These are phyloP conservation scores for Euphorbia lathyris DNA, from an alignment of 345 rosid genomes.

Conservation along the genomic window DNA sequence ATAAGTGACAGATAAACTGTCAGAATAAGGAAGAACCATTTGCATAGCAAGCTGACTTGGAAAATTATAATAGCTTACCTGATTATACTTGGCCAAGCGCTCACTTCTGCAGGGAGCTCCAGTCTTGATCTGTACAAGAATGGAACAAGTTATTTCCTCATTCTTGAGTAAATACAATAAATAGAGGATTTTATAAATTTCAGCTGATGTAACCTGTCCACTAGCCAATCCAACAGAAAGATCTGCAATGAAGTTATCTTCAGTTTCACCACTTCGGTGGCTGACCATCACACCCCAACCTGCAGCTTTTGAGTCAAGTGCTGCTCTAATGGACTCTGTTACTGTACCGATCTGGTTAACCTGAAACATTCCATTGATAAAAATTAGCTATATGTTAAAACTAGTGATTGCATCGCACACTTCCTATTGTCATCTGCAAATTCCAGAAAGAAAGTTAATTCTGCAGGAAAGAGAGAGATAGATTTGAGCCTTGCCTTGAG, in stretches of 20 bases:
- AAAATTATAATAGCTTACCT: conserved; percentile 46
- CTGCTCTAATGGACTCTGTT: conserved; percentile 92
- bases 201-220: conserved; percentile 65
- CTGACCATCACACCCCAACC: conserved; percentile 99
- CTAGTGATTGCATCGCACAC: background rate
- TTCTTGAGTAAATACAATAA: background rate
- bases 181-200: conserved; percentile 16
- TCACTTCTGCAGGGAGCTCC: conserved; percentile 99
- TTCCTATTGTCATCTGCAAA: background rate
- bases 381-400: conserved; percentile 10
- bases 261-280: conserved; percentile 98
- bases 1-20: background rate
- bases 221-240: conserved; percentile 95
- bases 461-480: background rate
- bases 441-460: background rate
- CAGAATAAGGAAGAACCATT: background rate
- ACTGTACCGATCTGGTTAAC: conserved; percentile 98
- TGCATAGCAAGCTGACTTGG: background rate
- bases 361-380: conserved; percentile 33
- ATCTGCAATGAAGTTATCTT: conserved; percentile 94
- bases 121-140: conserved; percentile 74
- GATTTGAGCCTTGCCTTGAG: conserved; percentile 54
- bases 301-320: conserved; percentile 94
- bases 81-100: conserved; percentile 94
- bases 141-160: conserved; percentile 13